Base-by-base conservation (phyloP, 306 rosid species). In the Albizia julibrissin region DNA sequence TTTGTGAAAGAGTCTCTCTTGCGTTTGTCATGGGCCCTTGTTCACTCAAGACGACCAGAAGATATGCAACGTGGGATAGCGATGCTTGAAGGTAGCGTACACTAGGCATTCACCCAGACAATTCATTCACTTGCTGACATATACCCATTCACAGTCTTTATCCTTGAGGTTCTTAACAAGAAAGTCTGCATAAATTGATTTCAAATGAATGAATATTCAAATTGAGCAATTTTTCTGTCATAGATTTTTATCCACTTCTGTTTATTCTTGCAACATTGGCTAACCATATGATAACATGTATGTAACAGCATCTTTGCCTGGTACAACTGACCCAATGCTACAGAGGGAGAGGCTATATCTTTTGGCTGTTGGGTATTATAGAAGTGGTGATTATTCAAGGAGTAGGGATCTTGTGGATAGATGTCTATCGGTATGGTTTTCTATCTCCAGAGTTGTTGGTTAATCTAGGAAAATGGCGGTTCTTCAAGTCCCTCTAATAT, bases 1-100 rank as follows among this genome's bases (percentile, higher is more conserved):
- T 3, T 71, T 0, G 19, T 90, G 88, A 82, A 91, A 74, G 97
- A 94, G 44, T 86, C 89, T 87, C 82, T 94, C 50, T 29, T 90
- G 92, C 98, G 97, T 44, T 83, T 94, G 65, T 91, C 98, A 19
- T 92, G 98, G 98, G 91, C 98, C 61, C 98, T 94, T 87, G 97
- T 94, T 79, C 98, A 94, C 91, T 92, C 98, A 0, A 89, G 90
- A 79, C 91, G 84, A 3, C 84, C 93, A 1, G 88, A 91, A 77
- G 97, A 94, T 84, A 93, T 91, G 12, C 97, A 91, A 66, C 98
- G 97, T n/a, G 98, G 98, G 58, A 92, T 92, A 40, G 98, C 97
- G 67, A 92, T 92, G 98, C 97, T 94, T 85, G 92, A 91, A 92
- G 91, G 98, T 92, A 74, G 68, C 10, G 34, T 24, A 24, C 13